phyloP scores from a whole-genome alignment of 2,329 filamentous ascomycete genomes.

The Hymenoscyphus fraxineus region DNA sequence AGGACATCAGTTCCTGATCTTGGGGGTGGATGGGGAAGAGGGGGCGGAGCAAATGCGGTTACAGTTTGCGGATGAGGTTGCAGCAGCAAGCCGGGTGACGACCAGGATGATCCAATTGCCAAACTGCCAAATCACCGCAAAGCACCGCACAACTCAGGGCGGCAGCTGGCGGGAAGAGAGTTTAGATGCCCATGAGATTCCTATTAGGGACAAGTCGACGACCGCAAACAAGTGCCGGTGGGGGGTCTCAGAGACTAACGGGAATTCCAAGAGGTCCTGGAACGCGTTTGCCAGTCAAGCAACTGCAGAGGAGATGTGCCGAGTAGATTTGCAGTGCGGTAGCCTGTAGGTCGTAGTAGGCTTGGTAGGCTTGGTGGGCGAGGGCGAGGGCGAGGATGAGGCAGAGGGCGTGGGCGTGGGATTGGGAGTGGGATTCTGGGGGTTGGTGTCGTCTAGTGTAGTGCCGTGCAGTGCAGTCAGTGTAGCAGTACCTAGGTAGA shows the following conservation, averaged over 20 bases:
- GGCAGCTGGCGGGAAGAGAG: background rate
- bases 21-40: background rate
- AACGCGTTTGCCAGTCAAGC: conserved; percentile 8
- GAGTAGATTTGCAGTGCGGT: no score
- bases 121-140: background rate
- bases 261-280: conserved; percentile 20
- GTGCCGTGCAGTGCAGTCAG: background rate
- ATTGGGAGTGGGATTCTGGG: no score
- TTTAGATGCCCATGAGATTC: conserved; percentile 15
- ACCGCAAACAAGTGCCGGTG: background rate
- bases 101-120: no score
- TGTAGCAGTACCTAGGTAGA: conserved; percentile 4
- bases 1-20: conserved; percentile 1
- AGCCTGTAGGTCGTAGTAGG: no score
- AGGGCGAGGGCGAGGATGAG: no score
- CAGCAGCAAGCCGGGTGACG: conserved; percentile 7
- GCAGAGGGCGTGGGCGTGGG: no score
- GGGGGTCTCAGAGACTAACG: conserved; percentile 17
- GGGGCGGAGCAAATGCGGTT: no score
- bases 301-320: no score
- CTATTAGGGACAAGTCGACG: no score
- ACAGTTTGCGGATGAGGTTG: background rate
- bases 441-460: no score
- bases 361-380: no score
- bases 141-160: background rate